Base-by-base conservation (phyloP, 306 rosid genomes). In the Carpinus fangiana region DNA sequence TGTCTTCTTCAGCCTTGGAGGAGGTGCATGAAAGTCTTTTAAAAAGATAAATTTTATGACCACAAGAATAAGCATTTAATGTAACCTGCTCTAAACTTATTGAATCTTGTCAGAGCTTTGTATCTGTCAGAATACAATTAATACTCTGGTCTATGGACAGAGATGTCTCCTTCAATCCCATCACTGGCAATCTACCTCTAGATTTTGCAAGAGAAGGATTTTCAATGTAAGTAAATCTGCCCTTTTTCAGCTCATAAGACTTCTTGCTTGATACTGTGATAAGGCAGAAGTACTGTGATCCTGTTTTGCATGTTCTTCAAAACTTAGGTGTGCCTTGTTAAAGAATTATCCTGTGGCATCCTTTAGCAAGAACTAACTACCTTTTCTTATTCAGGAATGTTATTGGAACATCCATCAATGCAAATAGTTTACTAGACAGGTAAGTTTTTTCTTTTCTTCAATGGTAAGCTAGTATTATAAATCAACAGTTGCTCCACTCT, bases 101-200 rank as follows among this genome's bases (percentile, higher is more conserved):
- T n/a, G 13, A 38, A 17, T 66, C 20, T 66, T 17, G 50, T 38
- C 48, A 36, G 26, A 28, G 4, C 7, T 9, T 36, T 38, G 23
- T 36, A 38, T 36, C 65, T 47, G n/a, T 70, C 18, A 47, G 34
- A 12, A 12, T 72, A 26, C 14, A 12, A 28, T 28, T 73, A 55
- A 74, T 8, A 0, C 20, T 31, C 13, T 16, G 70, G 66, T 28
- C 8, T 10, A 9, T 43, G 43, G 21, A 4, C 72, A 84, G 87
- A 68, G 87, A 84, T 80, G 82, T 80, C 64, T 84, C 87, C 72
- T 80, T 76, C 71, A 84, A 84, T 61, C 73, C 65, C 12, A 48
- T 84, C 47, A 66, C 77, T 17, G 82, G 87, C 18, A 61, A 73
- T 50, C 47, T 76, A 43, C 87, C 84, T 48, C 18, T 34, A 41